These are phyloP conservation scores for Claviceps pusilla DNA, from an alignment of 2,329 filamentous ascomycete genomes.

Conservation along the genomic window DNA sequence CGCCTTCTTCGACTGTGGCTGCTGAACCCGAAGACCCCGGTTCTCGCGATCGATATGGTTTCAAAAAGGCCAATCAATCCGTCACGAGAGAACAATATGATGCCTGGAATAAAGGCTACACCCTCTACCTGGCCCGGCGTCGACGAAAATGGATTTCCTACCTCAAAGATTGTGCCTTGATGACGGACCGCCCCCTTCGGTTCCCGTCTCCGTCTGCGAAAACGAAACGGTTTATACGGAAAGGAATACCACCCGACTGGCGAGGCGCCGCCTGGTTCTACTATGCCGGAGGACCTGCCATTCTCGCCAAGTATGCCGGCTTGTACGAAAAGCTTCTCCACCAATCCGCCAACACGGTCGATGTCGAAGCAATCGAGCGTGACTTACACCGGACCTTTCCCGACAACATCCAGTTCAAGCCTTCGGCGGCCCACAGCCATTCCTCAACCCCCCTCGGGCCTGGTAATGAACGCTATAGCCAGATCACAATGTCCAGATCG, in stretches of 20 bases:
- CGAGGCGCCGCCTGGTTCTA: slow-evolving; percentile 95
- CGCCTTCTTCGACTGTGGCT: not conserved
- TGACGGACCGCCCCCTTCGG: slow-evolving; percentile 53
- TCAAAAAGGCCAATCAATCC: slow-evolving; percentile 75
- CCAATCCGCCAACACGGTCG: slow-evolving; percentile 50
- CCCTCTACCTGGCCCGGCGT: slow-evolving; percentile 57
- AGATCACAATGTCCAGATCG: slow-evolving; percentile 21
- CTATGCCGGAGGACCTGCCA: slow-evolving; percentile 75
- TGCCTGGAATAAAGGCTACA: slow-evolving; percentile 62
- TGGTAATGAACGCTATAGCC: slow-evolving; percentile 19
- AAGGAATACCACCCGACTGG: slow-evolving; percentile 88
- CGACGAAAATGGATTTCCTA: slow-evolving; percentile 69
- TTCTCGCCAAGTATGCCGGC: slow-evolving; percentile 59
- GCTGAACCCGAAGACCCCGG: slow-evolving; percentile 31
- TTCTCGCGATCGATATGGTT: slow-evolving; percentile 70
- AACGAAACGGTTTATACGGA: slow-evolving; percentile 78
- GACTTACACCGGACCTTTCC: slow-evolving; percentile 90
- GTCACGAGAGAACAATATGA: slow-evolving; percentile 67
- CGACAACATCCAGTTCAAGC: slow-evolving; percentile 83
- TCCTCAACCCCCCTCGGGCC: slow-evolving; percentile 11
- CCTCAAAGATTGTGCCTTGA: slow-evolving; percentile 60
- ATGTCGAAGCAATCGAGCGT: slow-evolving; percentile 82
- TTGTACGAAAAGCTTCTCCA: slow-evolving; percentile 59
- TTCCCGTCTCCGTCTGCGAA: slow-evolving; percentile 74
- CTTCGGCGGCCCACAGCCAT: slow-evolving; percentile 23